A percentile compares a stretch with the other conserved stretches of the same genome.
Conservation (phyloP, 257 asterid species). For the Coffea eugenioides region DNA sequence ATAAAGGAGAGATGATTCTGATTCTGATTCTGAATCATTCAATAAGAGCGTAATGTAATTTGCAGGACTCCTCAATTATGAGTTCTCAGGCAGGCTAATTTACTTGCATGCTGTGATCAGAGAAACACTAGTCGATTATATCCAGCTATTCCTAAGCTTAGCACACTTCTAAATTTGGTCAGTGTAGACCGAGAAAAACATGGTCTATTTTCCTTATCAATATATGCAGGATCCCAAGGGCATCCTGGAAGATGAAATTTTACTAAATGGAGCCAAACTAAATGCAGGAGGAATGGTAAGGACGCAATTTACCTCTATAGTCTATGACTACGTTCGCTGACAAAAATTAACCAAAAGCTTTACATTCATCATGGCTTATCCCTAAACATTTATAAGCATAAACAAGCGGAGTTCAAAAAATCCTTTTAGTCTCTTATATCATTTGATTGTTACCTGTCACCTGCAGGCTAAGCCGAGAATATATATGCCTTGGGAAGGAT, state of each 20-base stretch:
- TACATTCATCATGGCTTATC: not conserved
- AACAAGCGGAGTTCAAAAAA: not conserved
- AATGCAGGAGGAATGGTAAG: constrained; percentile 95
- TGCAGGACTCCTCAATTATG: constrained; percentile 61
- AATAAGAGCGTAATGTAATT: constrained; percentile 41
- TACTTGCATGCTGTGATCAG: constrained; percentile 88
- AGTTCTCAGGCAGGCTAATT: constrained; percentile 63
- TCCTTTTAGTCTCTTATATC: not conserved
- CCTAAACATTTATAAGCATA: not conserved
- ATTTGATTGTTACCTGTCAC: not conserved
- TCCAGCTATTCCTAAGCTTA: constrained; percentile 96
- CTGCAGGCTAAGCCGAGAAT: constrained; percentile 92
- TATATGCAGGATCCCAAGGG: constrained; percentile 85
- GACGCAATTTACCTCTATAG: no score
- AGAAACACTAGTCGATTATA: constrained; percentile 75
- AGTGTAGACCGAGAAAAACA: not conserved
- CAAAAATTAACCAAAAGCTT: not conserved
- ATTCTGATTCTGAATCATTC: constrained; percentile 41
- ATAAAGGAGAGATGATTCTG: constrained; percentile 10
- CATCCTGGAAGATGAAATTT: constrained; percentile 65
- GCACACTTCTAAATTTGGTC: not conserved
- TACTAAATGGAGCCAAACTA: constrained; percentile 80
- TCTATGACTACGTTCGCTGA: no score
- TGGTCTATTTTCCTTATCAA: not conserved
- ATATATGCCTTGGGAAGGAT: constrained; percentile 81